Evolutionary conservation across 495 filamentous ascomycete species (phyloP).

Genomic region (Tuber brumale): DNA sequence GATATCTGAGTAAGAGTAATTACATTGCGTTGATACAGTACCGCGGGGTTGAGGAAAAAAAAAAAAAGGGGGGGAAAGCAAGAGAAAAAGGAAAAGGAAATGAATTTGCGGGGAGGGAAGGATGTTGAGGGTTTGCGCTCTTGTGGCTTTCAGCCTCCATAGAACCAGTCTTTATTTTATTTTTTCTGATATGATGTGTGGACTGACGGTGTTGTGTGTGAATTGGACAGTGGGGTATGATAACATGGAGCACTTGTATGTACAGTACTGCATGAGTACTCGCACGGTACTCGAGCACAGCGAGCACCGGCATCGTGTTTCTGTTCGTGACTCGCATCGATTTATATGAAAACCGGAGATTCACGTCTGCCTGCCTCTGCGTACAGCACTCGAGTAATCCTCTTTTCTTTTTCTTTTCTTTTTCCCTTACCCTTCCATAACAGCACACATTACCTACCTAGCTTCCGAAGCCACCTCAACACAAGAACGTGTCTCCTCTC

Average conservation of each 20-base stretch:
- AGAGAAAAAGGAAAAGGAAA: background rate
- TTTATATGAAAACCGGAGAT: background rate
- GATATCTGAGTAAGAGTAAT: conserved; percentile 2
- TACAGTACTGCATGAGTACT: background rate
- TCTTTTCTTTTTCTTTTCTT: background rate
- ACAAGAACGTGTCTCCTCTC: conserved; percentile 1
- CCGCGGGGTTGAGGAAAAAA: background rate
- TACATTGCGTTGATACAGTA: background rate
- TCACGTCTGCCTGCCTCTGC: background rate
- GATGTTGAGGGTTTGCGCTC: background rate
- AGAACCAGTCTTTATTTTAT: background rate
- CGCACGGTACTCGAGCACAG: background rate
- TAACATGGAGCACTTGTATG: background rate
- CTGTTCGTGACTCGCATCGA: conserved; percentile 1
- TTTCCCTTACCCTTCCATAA: background rate
- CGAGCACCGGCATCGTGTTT: background rate
- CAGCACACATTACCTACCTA: background rate
- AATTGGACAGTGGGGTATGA: background rate
- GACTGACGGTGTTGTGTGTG: background rate
- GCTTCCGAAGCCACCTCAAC: conserved; percentile 5
- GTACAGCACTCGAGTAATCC: background rate
- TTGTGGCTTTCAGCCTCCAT: conserved; percentile 3
- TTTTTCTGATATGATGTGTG: conserved; percentile 1
- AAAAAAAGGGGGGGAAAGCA: background rate
- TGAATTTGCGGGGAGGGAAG: background rate